Percentiles rank a stretch among this genome's conserved stretches.
Evolutionary conservation across 116 monocot species (phyloP).

Genomic region (Posidonia oceanica): DNA sequence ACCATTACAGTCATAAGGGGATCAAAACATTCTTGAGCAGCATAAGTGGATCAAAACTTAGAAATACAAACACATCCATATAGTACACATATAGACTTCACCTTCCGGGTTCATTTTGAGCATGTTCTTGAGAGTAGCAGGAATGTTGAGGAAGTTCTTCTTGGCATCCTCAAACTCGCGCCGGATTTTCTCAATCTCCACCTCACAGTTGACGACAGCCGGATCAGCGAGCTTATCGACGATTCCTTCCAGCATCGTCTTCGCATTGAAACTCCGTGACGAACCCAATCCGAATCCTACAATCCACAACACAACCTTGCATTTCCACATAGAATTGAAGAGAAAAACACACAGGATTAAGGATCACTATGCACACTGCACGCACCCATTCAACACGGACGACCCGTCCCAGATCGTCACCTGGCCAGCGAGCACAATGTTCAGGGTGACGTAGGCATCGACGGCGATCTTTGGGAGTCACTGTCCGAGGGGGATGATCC

Average conservation of each 20-base stretch:
- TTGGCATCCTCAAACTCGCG: slow-evolving; percentile 67
- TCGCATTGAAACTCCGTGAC: slow-evolving; percentile 16
- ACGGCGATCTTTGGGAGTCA: no score
- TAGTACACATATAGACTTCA: slow-evolving; percentile 17
- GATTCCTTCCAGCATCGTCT: neutral
- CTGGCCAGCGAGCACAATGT: no score
- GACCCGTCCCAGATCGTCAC: no score
- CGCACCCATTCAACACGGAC: no score
- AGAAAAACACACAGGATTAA: no score
- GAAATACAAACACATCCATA: neutral
- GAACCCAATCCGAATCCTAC: neutral
- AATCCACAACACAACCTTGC: neutral
- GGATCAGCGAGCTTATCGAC: neutral
- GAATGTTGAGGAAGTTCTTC: slow-evolving; percentile 52
- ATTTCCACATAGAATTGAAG: no score
- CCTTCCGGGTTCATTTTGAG: slow-evolving; percentile 89
- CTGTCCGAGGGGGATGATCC: no score
- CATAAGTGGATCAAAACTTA: neutral
- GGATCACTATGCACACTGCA: no score
- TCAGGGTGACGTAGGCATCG: no score
- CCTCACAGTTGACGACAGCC: neutral
- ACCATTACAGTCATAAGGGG: neutral
- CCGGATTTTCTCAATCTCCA: slow-evolving; percentile 46
- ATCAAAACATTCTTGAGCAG: neutral
- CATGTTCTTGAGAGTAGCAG: slow-evolving; percentile 48